Percentiles rank a stretch among this genome's conserved stretches.
phyloP scores from a whole-genome alignment of 148 eudicot species.

The Beta vulgaris region DNA sequence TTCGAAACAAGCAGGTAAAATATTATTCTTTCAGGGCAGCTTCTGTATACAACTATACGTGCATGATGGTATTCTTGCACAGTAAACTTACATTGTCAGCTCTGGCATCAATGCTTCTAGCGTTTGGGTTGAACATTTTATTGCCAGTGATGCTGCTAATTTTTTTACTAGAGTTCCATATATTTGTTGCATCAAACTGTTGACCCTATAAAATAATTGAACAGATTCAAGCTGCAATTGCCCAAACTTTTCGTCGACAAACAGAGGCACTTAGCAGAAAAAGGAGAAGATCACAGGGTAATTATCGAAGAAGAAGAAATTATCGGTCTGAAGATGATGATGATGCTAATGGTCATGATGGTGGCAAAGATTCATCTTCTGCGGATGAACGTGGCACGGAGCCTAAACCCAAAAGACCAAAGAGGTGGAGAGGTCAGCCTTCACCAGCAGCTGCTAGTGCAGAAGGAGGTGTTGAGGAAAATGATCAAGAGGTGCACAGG shows the following conservation, averaged over 20 bases:
- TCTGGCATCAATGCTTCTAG: not conserved
- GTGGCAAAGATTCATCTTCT: constrained; percentile 64
- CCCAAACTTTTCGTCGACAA: constrained; percentile 61
- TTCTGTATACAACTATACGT: not conserved
- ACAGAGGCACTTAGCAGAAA: constrained; percentile 73
- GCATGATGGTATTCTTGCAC: constrained; percentile 1
- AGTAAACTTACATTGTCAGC: not conserved
- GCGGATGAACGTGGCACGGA: constrained; percentile 59
- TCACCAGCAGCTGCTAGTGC: constrained; percentile 43
- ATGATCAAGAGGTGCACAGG: constrained; percentile 46
- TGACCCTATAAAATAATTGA: constrained; percentile 8
- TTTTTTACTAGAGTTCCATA: not conserved
- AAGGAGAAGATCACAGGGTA: constrained; percentile 51
- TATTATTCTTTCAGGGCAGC: not conserved
- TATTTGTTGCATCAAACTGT: constrained; percentile 10
- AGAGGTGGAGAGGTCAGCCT: constrained; percentile 49
- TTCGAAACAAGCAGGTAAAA: constrained; percentile 71
- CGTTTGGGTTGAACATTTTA: not conserved
- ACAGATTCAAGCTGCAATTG: constrained; percentile 79
- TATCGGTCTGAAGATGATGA: constrained; percentile 67
- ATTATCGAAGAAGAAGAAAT: constrained; percentile 45
- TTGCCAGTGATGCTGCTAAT: not conserved
- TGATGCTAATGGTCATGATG: constrained; percentile 46
- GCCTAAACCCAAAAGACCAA: constrained; percentile 43
- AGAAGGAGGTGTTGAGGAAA: constrained; percentile 45